Conservation (phyloP, 768 basidiomycete species). For the Terana coerulea region DNA sequence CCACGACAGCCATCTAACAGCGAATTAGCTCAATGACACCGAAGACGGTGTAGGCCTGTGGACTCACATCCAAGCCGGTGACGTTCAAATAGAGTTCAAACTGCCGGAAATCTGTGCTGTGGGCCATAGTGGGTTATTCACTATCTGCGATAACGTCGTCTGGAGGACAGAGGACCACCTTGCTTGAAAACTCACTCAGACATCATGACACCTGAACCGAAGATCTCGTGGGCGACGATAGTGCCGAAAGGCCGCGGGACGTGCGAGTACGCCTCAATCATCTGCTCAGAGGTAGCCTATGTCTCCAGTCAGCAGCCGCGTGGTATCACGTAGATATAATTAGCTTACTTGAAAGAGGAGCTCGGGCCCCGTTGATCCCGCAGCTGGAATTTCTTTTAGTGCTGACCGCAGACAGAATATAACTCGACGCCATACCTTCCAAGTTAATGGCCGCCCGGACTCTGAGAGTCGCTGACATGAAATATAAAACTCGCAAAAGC, state of each 20-base stretch:
- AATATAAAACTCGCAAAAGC: constrained; percentile 1
- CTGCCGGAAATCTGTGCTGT: constrained; percentile 84
- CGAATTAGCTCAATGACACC: constrained; percentile 8
- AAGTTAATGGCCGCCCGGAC: constrained; percentile 87
- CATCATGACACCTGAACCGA: constrained; percentile 84
- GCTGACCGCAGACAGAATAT: too few relatives aligned
- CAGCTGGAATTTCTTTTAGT: too few relatives aligned
- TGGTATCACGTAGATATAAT: not conserved
- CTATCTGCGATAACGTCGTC: not conserved
- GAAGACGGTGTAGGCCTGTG: too few relatives aligned
- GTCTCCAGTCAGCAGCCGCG: not conserved
- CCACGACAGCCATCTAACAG: constrained; percentile 79
- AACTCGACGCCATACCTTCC: constrained; percentile 52
- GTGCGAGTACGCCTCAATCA: constrained; percentile 87
- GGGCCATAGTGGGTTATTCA: not conserved
- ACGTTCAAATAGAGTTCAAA: constrained; percentile 89
- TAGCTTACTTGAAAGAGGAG: constrained; percentile 72
- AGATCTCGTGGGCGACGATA: constrained; percentile 87
- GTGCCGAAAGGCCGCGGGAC: constrained; percentile 91
- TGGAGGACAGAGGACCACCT: not conserved
- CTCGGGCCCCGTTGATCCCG: constrained; percentile 83
- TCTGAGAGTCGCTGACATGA: constrained; percentile 32
- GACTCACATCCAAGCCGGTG: constrained; percentile 81
- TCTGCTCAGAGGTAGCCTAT: constrained; percentile 83
- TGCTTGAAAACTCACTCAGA: constrained; percentile 63